Evolutionary conservation across 768 basidiomycete species (phyloP), one percentile per base, ranked within the genome.

Genomic region (Tylopilus sp.): DNA sequence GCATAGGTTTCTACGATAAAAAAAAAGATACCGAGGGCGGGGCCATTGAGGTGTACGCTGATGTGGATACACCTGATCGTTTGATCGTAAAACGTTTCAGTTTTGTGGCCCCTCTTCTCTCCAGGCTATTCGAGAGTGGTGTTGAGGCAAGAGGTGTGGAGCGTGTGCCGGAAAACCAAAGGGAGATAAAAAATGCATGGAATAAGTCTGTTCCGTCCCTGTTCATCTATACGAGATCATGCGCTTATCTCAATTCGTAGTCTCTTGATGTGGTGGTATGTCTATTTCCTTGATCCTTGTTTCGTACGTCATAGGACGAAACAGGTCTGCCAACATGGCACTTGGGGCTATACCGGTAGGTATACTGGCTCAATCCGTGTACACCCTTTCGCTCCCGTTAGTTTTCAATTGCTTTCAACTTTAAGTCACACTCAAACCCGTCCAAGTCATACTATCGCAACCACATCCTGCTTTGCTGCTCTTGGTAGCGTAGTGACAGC

Each of bases 91-190:
- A 56, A 25, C 63, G 71, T 16, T 76, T 70, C 46, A 64, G 68
- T 29, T 51, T 43, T 28, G 51, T 70, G 30, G 68, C 67, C 1
- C 70, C 68, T 3, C 29, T 72, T 36, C 61, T 77, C 22, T 60
- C 65, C 40, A 73, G 62, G 59, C 65, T 80, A 13, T 79, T 80
- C 60, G 65, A 70, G 16, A 75, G 67, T 48, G 80, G 79, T 43
- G 76, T 82, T 19, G 81, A 82, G 62, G 79, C 78, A 6, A 67
- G 78, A 63, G 81, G 81, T 19, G 76, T 82, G 7, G 81, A 81
- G 55, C 76, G 80, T 13, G 76, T 82, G 0, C 78, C 76, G 16
- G 81, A 82, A 60, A 63, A 75, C 52, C 73, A 80, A 63, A 59
- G 78, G 54, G 73, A 75, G 47, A 65, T 55, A 1, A 77, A 76